A percentile compares a stretch with the other conserved stretches of the same genome.
Conservation (phyloP, 306 rosid species). For the Cotoneaster glaucophyllus region DNA sequence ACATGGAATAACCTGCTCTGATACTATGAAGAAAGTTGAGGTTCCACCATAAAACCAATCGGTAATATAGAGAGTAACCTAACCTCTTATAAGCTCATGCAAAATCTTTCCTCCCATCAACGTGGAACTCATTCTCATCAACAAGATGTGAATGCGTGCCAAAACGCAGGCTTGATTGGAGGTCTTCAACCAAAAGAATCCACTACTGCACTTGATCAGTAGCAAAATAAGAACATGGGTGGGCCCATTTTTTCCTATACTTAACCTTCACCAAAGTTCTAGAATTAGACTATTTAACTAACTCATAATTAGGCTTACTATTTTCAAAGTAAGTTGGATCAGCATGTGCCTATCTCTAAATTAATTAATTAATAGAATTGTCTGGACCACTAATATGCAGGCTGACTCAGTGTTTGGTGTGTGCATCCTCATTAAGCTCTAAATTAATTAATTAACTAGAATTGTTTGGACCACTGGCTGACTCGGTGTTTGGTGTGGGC, state of each 20-base stretch:
- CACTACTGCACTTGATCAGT: not conserved
- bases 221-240: conserved; percentile 25
- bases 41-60: too few species aligned
- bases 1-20: too few species aligned
- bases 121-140: too few species aligned
- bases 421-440: not conserved
- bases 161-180: conserved; percentile 11
- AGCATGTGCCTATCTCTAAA: not conserved
- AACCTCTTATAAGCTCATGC: too few species aligned
- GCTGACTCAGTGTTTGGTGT: not conserved
- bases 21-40: too few species aligned
- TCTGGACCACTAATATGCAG: not conserved
- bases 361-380: not conserved
- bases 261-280: not conserved
- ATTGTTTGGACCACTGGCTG: not conserved
- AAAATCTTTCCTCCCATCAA: too few species aligned
- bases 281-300: conserved; percentile 13
- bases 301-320: conserved; percentile 1
- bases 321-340: conserved; percentile 2
- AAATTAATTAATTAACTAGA: not conserved
- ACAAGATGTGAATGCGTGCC: too few species aligned
- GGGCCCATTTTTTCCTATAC: conserved; percentile 21
- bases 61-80: too few species aligned
- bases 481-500: not conserved
- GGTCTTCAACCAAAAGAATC: not conserved